These are phyloP conservation scores for Cyclostephanos tholiformis DNA, from an alignment of 108 stramenopile genomes.

Conservation along the genomic window DNA sequence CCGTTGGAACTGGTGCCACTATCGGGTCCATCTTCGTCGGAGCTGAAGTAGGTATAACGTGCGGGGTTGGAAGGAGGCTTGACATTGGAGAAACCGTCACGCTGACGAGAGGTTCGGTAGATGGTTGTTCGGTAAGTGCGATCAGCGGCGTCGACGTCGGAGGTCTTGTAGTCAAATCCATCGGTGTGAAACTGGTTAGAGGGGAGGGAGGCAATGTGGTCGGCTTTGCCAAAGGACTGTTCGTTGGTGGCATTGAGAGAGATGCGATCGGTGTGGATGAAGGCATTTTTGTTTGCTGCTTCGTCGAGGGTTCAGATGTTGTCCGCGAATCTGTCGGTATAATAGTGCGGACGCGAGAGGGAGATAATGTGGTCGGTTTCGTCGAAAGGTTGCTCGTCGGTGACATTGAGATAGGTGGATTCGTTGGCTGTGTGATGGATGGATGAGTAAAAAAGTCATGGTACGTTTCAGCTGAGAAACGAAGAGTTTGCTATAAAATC, in stretches of 20 bases:
- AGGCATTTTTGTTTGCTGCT: background rate
- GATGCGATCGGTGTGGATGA: background rate
- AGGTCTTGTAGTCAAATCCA: no score
- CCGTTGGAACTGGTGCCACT: conserved; percentile 10
- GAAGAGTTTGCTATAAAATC: background rate
- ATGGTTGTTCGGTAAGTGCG: background rate
- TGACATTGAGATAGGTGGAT: conserved; percentile 10
- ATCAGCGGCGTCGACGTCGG: background rate
- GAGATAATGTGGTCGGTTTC: conserved; percentile 3
- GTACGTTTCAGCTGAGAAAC: background rate
- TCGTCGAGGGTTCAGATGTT: background rate
- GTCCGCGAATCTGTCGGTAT: background rate
- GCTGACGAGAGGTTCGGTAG: background rate
- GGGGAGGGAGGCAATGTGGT: background rate
- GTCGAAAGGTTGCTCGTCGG: background rate
- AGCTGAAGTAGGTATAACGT: background rate
- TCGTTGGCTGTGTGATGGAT: background rate
- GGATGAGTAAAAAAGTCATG: background rate
- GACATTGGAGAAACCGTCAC: no score
- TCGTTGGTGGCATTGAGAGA: background rate
- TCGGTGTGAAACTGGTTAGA: background rate
- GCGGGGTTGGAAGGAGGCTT: background rate
- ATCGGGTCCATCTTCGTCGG: background rate
- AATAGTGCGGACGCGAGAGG: background rate
- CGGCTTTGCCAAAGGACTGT: background rate